A percentile compares a stretch with the other conserved stretches of the same genome.
Evolutionary conservation across 78 protist species (phyloP).

Genomic region (Anaeramoeba ignava): DNA sequence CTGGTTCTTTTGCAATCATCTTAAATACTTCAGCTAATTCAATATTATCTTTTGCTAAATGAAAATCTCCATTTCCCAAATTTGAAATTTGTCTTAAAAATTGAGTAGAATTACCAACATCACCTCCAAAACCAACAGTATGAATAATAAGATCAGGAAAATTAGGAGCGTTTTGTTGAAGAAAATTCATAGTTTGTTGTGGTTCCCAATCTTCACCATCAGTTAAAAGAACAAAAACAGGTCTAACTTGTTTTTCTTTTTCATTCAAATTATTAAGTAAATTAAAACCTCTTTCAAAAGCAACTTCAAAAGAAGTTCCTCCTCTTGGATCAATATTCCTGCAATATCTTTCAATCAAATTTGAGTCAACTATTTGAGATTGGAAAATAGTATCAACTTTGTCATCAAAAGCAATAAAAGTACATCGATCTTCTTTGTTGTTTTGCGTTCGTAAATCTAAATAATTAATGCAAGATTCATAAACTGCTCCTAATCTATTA

Average conservation of each 20-base stretch:
- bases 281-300: neutral
- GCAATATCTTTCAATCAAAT: neutral
- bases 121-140: neutral
- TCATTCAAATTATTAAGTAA: neutral
- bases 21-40: neutral
- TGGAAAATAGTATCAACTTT: neutral
- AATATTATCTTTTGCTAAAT: neutral
- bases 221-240: neutral
- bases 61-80: neutral
- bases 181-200: neutral
- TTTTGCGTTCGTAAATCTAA: neutral
- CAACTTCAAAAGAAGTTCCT: neutral
- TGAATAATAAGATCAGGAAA: neutral
- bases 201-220: neutral
- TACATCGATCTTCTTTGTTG: neutral
- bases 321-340: neutral
- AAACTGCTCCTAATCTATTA: neutral
- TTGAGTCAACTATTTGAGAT: neutral
- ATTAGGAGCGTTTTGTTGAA: neutral
- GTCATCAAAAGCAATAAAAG: neutral
- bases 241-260: neutral
- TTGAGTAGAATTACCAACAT: neutral
- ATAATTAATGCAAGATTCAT: neutral
- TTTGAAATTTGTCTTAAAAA: neutral
- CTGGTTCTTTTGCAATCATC: neutral